phyloP scores from a whole-genome alignment of 306 rosid species.

The Urtica urens region DNA sequence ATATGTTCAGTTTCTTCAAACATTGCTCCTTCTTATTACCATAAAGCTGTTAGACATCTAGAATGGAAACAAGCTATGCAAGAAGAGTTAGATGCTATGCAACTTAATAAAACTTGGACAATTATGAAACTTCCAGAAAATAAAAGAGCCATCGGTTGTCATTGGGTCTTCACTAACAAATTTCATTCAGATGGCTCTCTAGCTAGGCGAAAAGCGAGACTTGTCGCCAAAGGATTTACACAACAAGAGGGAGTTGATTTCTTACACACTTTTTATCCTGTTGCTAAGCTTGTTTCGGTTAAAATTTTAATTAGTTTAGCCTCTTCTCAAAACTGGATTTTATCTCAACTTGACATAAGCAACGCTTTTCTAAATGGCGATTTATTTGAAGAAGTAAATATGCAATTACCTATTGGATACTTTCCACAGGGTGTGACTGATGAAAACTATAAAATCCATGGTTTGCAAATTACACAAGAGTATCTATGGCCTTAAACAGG shows the following conservation, averaged over 20 bases:
- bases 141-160: not conserved
- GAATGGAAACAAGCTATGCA: not conserved
- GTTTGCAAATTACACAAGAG: not conserved
- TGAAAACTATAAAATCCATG: not conserved
- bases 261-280: not conserved
- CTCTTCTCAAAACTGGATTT: not conserved
- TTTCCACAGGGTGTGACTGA: not conserved
- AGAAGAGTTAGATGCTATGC: not conserved
- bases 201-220: not conserved
- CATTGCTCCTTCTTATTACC: not conserved
- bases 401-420: not conserved
- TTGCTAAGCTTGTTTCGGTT: not conserved
- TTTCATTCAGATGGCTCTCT: not conserved
- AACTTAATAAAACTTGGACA: not conserved
- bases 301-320: not conserved
- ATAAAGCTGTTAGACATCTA: not conserved
- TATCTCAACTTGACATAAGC: not conserved
- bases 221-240: conserved; percentile 3
- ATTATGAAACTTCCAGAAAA: not conserved
- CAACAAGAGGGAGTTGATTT: not conserved
- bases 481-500: too few relatives aligned
- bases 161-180: conserved; percentile 2
- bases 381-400: not conserved
- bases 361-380: not conserved
- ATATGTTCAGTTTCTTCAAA: not conserved